Conservation (phyloP, 495 filamentous ascomycete genomes). For the Neurospora tetrasperma region DNA sequence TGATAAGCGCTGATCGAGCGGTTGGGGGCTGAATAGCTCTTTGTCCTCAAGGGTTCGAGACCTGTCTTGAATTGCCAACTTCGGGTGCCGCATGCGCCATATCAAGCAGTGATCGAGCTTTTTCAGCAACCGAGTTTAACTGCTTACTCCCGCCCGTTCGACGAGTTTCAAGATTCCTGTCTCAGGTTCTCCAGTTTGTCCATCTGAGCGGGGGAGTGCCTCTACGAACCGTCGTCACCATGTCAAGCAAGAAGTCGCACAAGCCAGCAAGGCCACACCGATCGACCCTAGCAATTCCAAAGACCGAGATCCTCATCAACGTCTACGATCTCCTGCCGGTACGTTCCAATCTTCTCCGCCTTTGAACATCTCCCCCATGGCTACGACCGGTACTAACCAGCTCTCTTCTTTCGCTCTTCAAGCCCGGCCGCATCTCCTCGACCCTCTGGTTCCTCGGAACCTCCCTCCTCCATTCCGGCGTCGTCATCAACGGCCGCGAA, state of each 20-base stretch:
- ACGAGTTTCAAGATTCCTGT: background rate
- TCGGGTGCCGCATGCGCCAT: background rate
- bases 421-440: slow-evolving; percentile 58
- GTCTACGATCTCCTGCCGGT: slow-evolving; percentile 71
- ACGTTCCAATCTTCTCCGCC: slow-evolving; percentile 18
- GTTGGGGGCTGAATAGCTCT: background rate
- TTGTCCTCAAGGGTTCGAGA: background rate
- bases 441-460: slow-evolving; percentile 62
- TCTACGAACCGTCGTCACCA: background rate
- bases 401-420: background rate
- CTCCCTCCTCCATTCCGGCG: slow-evolving; percentile 66
- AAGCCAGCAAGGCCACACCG: slow-evolving; percentile 39
- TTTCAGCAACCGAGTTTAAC: background rate
- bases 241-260: slow-evolving; percentile 21
- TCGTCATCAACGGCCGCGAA: slow-evolving; percentile 65
- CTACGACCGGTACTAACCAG: background rate
- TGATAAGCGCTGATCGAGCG: background rate
- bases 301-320: slow-evolving; percentile 66
- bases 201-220: background rate
- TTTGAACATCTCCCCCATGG: background rate
- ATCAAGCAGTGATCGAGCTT: background rate
- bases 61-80: background rate
- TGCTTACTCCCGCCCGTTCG: background rate
- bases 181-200: background rate
- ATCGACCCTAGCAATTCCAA: slow-evolving; percentile 49